Conservation (phyloP, 75 land plant species). For the Selaginella moellendorffii region DNA sequence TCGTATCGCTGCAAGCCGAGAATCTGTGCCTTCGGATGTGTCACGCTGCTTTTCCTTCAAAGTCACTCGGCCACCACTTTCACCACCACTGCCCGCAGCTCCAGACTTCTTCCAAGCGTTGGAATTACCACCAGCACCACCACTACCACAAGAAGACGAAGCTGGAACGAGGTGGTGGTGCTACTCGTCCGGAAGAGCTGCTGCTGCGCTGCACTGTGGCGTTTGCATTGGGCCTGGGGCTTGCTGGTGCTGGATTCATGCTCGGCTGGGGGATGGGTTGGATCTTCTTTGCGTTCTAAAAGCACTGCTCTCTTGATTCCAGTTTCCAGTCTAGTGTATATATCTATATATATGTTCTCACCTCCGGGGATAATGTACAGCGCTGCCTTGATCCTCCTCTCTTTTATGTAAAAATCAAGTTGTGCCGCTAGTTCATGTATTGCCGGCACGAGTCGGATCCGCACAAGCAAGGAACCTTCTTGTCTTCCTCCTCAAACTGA, state of each 20-base stretch:
- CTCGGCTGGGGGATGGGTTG: slow-evolving; percentile 37
- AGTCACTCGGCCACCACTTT: slow-evolving; percentile 11
- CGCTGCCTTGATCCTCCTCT: too few species aligned
- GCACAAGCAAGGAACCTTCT: slow-evolving; percentile 41
- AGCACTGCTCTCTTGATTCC: background rate
- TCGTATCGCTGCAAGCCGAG: slow-evolving; percentile 43
- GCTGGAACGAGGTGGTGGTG: background rate
- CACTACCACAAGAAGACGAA: slow-evolving; percentile 1
- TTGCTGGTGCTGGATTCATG: slow-evolving; percentile 33
- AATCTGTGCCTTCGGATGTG: slow-evolving; percentile 26
- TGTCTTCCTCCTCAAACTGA: slow-evolving; percentile 41
- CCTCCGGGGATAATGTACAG: too few species aligned
- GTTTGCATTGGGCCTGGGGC: slow-evolving; percentile 31
- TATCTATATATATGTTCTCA: too few species aligned
- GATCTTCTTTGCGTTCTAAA: slow-evolving; percentile 16
- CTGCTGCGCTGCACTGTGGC: slow-evolving; percentile 10
- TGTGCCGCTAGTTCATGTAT: slow-evolving; percentile 20
- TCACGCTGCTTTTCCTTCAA: background rate
- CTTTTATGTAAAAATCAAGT: too few species aligned
- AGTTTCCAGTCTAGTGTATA: background rate
- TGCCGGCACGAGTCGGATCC: slow-evolving; percentile 36
- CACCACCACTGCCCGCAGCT: too few species aligned
- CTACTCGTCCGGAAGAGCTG: background rate
- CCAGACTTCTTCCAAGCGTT: too few species aligned
- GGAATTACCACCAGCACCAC: too few species aligned